Conservation (phyloP, 768 basidiomycete genomes). For the Pleurotus salmoneostramineus region DNA sequence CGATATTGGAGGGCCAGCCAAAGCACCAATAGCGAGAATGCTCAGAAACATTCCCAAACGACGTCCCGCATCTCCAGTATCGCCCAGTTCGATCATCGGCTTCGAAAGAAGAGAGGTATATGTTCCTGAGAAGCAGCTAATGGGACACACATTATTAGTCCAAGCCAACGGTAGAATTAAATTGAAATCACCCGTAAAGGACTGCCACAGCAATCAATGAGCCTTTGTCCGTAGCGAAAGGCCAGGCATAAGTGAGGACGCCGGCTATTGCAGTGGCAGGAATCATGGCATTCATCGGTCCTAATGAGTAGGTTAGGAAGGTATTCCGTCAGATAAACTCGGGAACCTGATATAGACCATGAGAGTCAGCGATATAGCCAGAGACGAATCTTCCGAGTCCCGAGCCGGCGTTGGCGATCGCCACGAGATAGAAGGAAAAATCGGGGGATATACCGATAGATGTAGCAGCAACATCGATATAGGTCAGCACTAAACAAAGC, state of each 20-base stretch:
- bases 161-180: background rate
- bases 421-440: constrained; percentile 61
- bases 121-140: constrained; percentile 5
- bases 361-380: constrained; percentile 50
- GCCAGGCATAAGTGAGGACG: constrained; percentile 67
- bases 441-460: constrained; percentile 41
- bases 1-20: constrained; percentile 61
- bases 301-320: constrained; percentile 25
- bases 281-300: constrained; percentile 65
- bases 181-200: constrained; percentile 56
- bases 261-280: constrained; percentile 57
- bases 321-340: background rate
- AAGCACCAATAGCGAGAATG: constrained; percentile 47
- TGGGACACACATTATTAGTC: background rate
- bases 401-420: constrained; percentile 66
- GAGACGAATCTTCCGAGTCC: constrained; percentile 55
- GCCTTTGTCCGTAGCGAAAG: constrained; percentile 43
- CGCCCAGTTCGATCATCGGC: constrained; percentile 34
- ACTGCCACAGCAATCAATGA: constrained; percentile 51
- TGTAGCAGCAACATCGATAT: constrained; percentile 56
- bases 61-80: constrained; percentile 49
- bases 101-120: constrained; percentile 4
- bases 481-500: constrained; percentile 55
- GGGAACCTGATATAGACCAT: constrained; percentile 31
- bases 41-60: constrained; percentile 53